Conservation (phyloP, 345 rosid species). For the Populus deltoides region DNA sequence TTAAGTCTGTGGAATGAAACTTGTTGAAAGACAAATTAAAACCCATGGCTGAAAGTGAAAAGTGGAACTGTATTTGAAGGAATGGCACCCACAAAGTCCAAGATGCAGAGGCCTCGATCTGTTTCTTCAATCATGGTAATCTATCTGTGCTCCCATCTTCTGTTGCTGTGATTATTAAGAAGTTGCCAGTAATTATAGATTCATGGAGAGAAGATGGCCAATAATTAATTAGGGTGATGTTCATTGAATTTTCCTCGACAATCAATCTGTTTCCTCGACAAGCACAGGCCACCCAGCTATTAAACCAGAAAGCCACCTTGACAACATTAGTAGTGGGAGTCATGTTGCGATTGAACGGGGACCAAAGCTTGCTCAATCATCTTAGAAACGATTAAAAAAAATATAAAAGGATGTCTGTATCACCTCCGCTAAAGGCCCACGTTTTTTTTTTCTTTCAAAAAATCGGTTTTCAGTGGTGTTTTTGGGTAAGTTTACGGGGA, state of each 20-base stretch:
- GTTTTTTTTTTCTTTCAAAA: too few relatives aligned
- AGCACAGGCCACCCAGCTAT: background rate
- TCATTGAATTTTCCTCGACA: background rate
- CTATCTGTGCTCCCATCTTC: too few relatives aligned
- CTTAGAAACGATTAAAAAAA: too few relatives aligned
- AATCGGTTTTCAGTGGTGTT: too few relatives aligned
- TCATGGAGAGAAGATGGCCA: background rate
- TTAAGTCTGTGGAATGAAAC: background rate
- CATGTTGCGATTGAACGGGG: too few relatives aligned
- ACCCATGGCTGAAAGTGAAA: background rate
- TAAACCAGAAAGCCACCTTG: background rate
- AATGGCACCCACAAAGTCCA: background rate
- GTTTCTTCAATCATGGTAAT: background rate
- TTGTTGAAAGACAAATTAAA: background rate
- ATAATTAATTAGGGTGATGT: background rate
- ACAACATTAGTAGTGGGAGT: too few relatives aligned
- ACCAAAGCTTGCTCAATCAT: too few relatives aligned
- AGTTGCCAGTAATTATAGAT: background rate
- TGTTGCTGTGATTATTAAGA: background rate
- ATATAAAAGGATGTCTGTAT: too few relatives aligned
- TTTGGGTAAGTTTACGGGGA: too few relatives aligned
- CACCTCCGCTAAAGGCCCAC: too few relatives aligned
- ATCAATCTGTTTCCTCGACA: background rate
- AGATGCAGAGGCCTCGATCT: background rate
- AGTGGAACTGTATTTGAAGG: background rate